Percentiles rank a stretch among this genome's conserved stretches.
These are phyloP conservation scores for Dictyostelium intermedium DNA, from an alignment of 78 protist genomes.

Conservation along the genomic window DNA sequence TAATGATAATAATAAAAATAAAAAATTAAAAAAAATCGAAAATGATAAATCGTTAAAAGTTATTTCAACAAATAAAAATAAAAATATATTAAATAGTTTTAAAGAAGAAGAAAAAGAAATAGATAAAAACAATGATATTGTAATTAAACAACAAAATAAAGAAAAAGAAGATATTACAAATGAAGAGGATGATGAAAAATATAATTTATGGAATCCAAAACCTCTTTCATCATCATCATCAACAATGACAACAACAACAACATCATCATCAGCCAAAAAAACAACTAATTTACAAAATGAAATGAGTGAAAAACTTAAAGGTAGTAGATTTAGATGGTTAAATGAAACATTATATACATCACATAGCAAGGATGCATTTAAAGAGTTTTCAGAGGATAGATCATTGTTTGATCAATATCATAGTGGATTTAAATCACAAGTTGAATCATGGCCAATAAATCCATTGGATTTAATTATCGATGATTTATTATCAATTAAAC, in stretches of 20 bases:
- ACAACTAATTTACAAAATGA: not conserved
- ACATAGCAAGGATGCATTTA: constrained; percentile 51
- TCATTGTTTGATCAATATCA: constrained; percentile 85
- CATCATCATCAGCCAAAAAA: not conserved
- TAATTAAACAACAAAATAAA: not conserved
- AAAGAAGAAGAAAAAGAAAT: not conserved
- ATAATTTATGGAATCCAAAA: constrained; percentile 62
- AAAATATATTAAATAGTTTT: not conserved
- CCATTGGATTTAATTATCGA: constrained; percentile 85
- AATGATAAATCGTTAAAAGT: not conserved
- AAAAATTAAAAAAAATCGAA: not conserved
- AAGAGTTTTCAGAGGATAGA: constrained; percentile 70
- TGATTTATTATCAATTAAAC: constrained; percentile 1
- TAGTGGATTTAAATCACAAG: constrained; percentile 82
- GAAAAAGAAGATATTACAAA: not conserved
- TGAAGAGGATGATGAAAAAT: constrained; percentile 19
- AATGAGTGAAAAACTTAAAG: constrained; percentile 47
- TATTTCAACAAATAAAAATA: not conserved
- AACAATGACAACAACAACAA: not conserved
- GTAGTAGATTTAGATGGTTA: constrained; percentile 85
- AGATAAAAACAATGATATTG: not conserved
- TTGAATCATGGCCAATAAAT: constrained; percentile 87
- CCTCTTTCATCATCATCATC: not conserved
- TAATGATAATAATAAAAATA: not conserved
- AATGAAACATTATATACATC: constrained; percentile 91